These are phyloP conservation scores for barrel medic (Medicago truncatula) DNA, from an alignment of 306 rosid species.

Conservation along the genomic window DNA sequence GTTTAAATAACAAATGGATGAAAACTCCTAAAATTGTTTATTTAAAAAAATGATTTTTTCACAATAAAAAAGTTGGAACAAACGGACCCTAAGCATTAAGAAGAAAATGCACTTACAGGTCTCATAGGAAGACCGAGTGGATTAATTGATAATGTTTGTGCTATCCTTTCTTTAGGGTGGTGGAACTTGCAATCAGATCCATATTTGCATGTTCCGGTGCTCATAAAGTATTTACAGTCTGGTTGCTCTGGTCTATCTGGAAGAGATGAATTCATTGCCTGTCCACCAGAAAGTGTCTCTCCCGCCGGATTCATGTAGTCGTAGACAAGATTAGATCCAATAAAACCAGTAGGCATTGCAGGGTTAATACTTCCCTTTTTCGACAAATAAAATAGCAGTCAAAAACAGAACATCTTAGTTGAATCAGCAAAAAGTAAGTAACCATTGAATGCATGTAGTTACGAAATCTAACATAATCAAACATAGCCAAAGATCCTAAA, in stretches of 20 bases:
- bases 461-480: constrained; percentile 4
- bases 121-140: constrained; percentile 82
- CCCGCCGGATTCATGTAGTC: constrained; percentile 54
- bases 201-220: constrained; percentile 86
- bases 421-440: constrained; percentile 15
- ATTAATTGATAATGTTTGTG: constrained; percentile 57
- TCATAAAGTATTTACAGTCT: constrained; percentile 83
- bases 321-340: constrained; percentile 67
- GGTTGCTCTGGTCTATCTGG: constrained; percentile 93
- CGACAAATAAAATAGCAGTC: constrained; percentile 32
- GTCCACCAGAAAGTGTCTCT: constrained; percentile 64
- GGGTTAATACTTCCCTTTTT: constrained; percentile 71
- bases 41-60: neutral
- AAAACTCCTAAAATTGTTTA: too few species aligned
- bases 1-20: neutral
- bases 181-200: constrained; percentile 89
- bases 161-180: constrained; percentile 82
- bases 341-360: constrained; percentile 57
- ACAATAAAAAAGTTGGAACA: neutral
- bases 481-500: constrained; percentile 7
- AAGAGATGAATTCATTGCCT: constrained; percentile 54
- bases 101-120: constrained; percentile 71
- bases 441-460: neutral
- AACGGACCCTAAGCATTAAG: neutral
- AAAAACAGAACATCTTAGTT: constrained; percentile 17